Percentiles rank a stretch among this genome's conserved stretches.
phyloP scores from a whole-genome alignment of 2,329 filamentous ascomycete genomes.

The Calonectria pseudoturangicola region DNA sequence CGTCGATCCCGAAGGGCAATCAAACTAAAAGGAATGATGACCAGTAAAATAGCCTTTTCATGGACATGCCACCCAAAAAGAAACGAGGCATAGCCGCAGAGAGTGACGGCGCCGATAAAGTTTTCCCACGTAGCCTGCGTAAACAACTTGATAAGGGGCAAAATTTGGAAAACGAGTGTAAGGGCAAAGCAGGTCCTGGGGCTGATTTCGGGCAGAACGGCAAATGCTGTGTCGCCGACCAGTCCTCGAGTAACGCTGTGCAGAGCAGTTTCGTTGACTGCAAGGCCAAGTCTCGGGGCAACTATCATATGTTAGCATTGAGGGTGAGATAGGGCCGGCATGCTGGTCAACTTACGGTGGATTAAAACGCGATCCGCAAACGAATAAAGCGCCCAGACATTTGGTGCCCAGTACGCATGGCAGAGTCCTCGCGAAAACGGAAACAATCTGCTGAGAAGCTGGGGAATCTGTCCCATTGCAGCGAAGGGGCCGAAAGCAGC shows the following conservation, averaged over 20 bases:
- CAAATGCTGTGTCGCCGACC: slow-evolving; percentile 95
- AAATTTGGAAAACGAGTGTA: slow-evolving; percentile 87
- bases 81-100: slow-evolving; percentile 97
- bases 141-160: slow-evolving; percentile 90
- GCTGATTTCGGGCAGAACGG: slow-evolving; percentile 90
- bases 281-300: slow-evolving; percentile 86
- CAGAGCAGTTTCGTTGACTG: slow-evolving; percentile 83
- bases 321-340: no score
- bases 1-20: slow-evolving; percentile 92
- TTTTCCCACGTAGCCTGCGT: slow-evolving; percentile 87
- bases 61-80: slow-evolving; percentile 99
- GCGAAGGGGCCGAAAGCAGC: slow-evolving; percentile 94
- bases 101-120: slow-evolving; percentile 91
- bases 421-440: slow-evolving; percentile 95
- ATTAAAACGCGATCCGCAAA: slow-evolving; percentile 91
- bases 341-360: slow-evolving; percentile 73
- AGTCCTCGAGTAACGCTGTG: slow-evolving; percentile 94
- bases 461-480: slow-evolving; percentile 86
- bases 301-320: slow-evolving; percentile 68
- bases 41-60: slow-evolving; percentile 95
- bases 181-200: slow-evolving; percentile 87
- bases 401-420: slow-evolving; percentile 99
- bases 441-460: slow-evolving; percentile 89
- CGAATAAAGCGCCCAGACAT: slow-evolving; percentile 97
- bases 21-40: slow-evolving; percentile 96